Evolutionary conservation across 441 rosid species (phyloP).

Genomic region (Theobroma grandiflorum): DNA sequence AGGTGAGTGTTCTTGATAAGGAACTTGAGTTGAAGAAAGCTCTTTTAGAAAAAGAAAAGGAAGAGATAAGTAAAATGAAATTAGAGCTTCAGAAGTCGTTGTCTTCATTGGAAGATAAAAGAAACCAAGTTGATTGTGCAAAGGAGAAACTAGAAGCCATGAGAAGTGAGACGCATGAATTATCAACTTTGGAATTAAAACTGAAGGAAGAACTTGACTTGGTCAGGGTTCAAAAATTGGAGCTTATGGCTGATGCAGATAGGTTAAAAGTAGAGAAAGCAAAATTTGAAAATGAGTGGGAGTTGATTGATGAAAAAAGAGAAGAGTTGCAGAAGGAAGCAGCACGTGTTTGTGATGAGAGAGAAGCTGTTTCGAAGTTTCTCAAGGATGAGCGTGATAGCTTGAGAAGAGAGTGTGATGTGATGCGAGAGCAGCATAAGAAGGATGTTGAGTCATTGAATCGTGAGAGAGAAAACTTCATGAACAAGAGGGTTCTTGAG

Average conservation of each 20-base stretch:
- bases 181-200: constrained; percentile 71
- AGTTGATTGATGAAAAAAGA: constrained; percentile 88
- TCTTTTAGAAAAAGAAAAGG: constrained; percentile 64
- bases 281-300: constrained; percentile 96
- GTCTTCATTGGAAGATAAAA: constrained; percentile 69
- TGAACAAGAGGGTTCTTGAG: constrained; percentile 78
- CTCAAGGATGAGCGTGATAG: constrained; percentile 86
- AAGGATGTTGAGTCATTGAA: constrained; percentile 64
- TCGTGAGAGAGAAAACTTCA: constrained; percentile 80
- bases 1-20: constrained; percentile 51
- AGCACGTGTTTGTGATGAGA: constrained; percentile 62
- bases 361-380: constrained; percentile 65
- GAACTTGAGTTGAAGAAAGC: constrained; percentile 53
- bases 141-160: constrained; percentile 72
- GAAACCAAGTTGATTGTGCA: constrained; percentile 68
- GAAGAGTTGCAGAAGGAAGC: constrained; percentile 78
- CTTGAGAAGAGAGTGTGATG: constrained; percentile 73
- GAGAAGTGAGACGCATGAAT: constrained; percentile 75
- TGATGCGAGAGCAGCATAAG: constrained; percentile 69
- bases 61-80: constrained; percentile 59
- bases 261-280: constrained; percentile 79
- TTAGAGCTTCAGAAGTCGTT: constrained; percentile 67
- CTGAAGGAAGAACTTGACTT: constrained; percentile 93
- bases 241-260: constrained; percentile 80
- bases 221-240: constrained; percentile 79